Evolutionary conservation across 2,329 filamentous ascomycete species (phyloP).

Genomic region (Fusarium coffeatum): DNA sequence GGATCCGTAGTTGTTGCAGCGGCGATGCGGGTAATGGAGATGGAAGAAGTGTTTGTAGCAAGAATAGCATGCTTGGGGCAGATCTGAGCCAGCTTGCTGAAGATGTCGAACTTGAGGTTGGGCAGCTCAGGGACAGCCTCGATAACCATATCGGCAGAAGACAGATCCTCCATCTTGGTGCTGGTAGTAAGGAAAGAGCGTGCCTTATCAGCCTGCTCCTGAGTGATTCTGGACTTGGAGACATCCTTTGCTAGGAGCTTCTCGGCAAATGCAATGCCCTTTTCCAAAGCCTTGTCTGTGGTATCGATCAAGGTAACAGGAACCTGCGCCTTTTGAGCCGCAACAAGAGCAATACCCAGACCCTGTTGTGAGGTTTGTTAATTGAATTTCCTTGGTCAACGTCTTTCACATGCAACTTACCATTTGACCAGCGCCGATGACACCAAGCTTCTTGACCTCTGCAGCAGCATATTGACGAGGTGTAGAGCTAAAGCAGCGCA

Average conservation of each 20-base stretch:
- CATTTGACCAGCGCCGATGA: conserved; percentile 97
- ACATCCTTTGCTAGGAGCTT: conserved; percentile 96
- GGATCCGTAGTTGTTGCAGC: conserved; percentile 84
- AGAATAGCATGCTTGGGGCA: conserved; percentile 88
- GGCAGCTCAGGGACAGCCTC: conserved; percentile 96
- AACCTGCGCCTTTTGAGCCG: conserved; percentile 83
- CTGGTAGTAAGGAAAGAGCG: conserved; percentile 76
- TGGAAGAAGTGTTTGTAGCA: conserved; percentile 98
- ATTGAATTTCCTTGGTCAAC: conserved; percentile 2
- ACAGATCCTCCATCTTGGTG: conserved; percentile 80
- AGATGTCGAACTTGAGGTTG: conserved; percentile 87
- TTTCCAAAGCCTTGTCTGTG: conserved; percentile 86
- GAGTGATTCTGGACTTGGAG: conserved; percentile 84
- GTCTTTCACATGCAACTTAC: conserved; percentile 66
- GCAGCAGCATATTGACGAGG: conserved; percentile 66
- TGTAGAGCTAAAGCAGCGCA: conserved; percentile 76
- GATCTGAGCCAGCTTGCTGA: conserved; percentile 82
- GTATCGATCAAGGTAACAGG: conserved; percentile 88
- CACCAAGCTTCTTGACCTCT: conserved; percentile 87
- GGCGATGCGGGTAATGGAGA: conserved; percentile 95
- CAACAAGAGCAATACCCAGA: conserved; percentile 93
- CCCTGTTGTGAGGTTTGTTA: conserved; percentile 67
- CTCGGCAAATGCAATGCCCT: conserved; percentile 90
- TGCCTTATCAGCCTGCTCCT: conserved; percentile 80
- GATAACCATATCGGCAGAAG: conserved; percentile 93